These are phyloP conservation scores for Rhizophora apiculata DNA, from an alignment of 345 rosid genomes.

Conservation along the genomic window DNA sequence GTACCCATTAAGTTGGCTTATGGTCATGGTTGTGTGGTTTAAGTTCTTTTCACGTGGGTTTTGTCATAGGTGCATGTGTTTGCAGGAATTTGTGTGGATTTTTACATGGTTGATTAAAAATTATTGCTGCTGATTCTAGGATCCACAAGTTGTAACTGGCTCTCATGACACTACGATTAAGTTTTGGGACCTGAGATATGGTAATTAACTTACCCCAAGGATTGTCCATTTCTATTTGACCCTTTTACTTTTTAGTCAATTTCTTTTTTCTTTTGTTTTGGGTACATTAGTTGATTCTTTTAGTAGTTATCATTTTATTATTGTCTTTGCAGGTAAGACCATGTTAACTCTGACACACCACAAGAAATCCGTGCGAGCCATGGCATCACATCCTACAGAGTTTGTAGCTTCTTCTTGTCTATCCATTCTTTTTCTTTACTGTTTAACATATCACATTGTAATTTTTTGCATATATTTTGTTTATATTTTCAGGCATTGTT, in stretches of 20 bases:
- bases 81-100: neutral
- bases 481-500: conserved; percentile 54
- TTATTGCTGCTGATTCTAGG: conserved; percentile 43
- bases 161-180: conserved; percentile 94
- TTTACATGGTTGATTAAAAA: conserved; percentile 8
- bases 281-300: too few relatives aligned
- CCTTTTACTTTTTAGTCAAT: neutral
- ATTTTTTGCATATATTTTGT: conserved; percentile 12
- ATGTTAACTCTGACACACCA: conserved; percentile 95
- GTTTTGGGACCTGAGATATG: conserved; percentile 97
- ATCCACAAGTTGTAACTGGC: conserved; percentile 99
- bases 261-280: conserved; percentile 4
- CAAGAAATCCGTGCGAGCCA: conserved; percentile 96
- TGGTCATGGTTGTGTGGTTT: neutral
- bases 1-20: neutral
- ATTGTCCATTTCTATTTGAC: neutral
- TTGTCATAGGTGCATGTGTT: too few relatives aligned
- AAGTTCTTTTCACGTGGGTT: neutral
- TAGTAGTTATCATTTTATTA: neutral
- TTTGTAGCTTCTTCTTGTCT: conserved; percentile 25
- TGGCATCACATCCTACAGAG: conserved; percentile 95
- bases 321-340: conserved; percentile 62
- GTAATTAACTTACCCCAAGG: conserved; percentile 30
- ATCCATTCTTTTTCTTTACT: conserved; percentile 1
- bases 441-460: neutral